These are phyloP conservation scores for Tuber aestivum DNA, from an alignment of 495 filamentous ascomycete species.

Conservation along the genomic window DNA sequence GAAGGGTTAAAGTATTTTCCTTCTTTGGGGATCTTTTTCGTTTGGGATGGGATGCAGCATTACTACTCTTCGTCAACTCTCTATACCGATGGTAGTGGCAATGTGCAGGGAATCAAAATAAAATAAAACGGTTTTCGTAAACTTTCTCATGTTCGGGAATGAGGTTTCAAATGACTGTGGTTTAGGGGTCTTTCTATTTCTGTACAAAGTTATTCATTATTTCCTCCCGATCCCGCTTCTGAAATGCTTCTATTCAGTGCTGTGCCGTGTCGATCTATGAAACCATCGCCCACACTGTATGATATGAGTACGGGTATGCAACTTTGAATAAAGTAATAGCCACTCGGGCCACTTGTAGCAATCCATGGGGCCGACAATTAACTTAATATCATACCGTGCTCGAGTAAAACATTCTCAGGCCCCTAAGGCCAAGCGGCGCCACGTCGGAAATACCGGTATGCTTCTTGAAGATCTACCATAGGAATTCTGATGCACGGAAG, in stretches of 20 bases:
- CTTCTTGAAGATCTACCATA: not conserved
- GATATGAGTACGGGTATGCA: no score
- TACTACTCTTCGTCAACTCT: conserved; percentile 11
- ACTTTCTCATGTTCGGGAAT: not conserved
- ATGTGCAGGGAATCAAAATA: conserved; percentile 25
- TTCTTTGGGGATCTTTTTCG: conserved; percentile 28
- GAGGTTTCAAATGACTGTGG: not conserved
- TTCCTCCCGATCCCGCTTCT: conserved; percentile 8
- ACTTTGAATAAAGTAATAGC: not conserved
- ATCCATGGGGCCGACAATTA: not conserved
- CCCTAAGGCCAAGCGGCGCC: not conserved
- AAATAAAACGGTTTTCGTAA: conserved; percentile 25
- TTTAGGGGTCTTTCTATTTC: conserved; percentile 24
- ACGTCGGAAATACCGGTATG: not conserved
- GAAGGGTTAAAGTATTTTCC: conserved; percentile 41
- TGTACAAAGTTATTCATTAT: conserved; percentile 32
- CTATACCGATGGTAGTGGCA: conserved; percentile 24
- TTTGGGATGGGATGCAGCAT: conserved; percentile 25
- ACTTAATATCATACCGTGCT: not conserved
- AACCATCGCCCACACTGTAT: not conserved
- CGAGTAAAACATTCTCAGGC: not conserved
- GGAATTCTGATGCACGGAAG: not conserved
- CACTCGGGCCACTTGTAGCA: not conserved
- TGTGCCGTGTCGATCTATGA: not conserved
- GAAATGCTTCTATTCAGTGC: no score